phyloP scores from a whole-genome alignment of 2,329 filamentous ascomycete species.

The Colletotrichum sp. region DNA sequence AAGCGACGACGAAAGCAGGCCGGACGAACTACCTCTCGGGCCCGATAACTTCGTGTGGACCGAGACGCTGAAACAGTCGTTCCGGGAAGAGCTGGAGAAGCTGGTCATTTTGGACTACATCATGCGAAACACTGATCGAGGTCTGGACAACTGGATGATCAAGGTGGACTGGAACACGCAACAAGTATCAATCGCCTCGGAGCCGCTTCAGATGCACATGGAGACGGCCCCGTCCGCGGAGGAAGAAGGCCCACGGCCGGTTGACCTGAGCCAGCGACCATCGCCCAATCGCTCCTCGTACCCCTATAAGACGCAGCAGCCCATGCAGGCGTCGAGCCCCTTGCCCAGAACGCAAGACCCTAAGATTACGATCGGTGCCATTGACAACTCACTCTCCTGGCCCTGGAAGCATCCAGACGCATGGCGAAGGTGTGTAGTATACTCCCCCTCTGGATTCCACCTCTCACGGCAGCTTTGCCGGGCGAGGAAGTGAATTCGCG shows the following conservation, averaged over 20 bases:
- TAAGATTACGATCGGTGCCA: constrained; percentile 82
- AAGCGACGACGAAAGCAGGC: constrained; percentile 52
- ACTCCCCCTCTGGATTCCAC: neutral
- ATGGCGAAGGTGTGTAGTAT: constrained; percentile 59
- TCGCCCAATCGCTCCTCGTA: constrained; percentile 51
- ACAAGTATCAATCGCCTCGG: constrained; percentile 83
- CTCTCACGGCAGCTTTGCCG: neutral
- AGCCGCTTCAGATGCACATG: constrained; percentile 74
- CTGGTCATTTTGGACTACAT: constrained; percentile 98
- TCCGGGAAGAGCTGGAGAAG: constrained; percentile 95
- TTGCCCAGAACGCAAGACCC: constrained; percentile 53
- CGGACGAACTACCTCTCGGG: constrained; percentile 41
- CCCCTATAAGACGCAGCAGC: constrained; percentile 80
- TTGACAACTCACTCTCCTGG: constrained; percentile 98
- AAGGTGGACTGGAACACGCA: constrained; percentile 88
- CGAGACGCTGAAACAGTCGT: constrained; percentile 84
- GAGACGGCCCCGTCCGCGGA: constrained; percentile 47
- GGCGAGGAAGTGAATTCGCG: neutral
- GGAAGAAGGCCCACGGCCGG: constrained; percentile 66
- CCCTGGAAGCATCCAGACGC: constrained; percentile 99
- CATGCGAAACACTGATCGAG: constrained; percentile 97
- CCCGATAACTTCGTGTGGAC: constrained; percentile 81
- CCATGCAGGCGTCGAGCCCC: constrained; percentile 77
- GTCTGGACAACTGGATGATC: constrained; percentile 99
- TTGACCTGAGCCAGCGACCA: constrained; percentile 53